Evolutionary conservation across 805 yeast genomes (phyloP), one percentile per base, ranked within the genome.

Genomic region (Yamadazyma laniorum): DNA sequence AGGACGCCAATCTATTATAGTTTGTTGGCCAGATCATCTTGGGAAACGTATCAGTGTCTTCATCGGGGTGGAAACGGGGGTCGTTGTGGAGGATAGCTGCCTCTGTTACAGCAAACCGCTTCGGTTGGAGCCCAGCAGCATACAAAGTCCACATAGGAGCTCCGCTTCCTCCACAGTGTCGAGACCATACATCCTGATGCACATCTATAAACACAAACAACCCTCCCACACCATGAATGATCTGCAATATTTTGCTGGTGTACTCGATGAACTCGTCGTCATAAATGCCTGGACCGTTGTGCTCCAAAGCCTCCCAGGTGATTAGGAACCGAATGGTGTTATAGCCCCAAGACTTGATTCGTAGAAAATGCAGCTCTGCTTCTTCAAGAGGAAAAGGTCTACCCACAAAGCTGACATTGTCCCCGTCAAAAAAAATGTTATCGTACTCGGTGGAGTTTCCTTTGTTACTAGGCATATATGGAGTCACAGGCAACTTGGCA

Each of bases 21-120:
- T 90, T 90, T 1, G 96, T 80, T 0, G 95, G 80, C 97, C 97
- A 90, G 23, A 89, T 68, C 97, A 90, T 90, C 51, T 85, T 84
- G 5, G 89, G 88, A 56, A 75, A 85, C 31, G 68, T 58, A n/a
- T 59, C 67, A 19, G 18, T 9, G 4, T 32, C 37, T 13, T 26
- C 35, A 16, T 67, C 70, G 13, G 63, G 55, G n/a, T 55, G 57
- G 40, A 52, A 67, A 19, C 63, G 42, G 5, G 56, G 44, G 31
- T 66, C 64, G 49, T 84, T 80, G 55, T 90, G 96, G 15, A 88
- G 56, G 23, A 86, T 58, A 0, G 96, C 91, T 1, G 96, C 95
- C 42, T 84, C 86, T 4, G 93, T 85, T 2, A 48, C 68, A 1
- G 73, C 60, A 51, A 93, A 86, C n/a, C 75, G 59, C n/a, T 57